These are phyloP conservation scores for Ploettnerulaceae sp. DNA, from an alignment of 2,329 filamentous ascomycete species.

Conservation along the genomic window DNA sequence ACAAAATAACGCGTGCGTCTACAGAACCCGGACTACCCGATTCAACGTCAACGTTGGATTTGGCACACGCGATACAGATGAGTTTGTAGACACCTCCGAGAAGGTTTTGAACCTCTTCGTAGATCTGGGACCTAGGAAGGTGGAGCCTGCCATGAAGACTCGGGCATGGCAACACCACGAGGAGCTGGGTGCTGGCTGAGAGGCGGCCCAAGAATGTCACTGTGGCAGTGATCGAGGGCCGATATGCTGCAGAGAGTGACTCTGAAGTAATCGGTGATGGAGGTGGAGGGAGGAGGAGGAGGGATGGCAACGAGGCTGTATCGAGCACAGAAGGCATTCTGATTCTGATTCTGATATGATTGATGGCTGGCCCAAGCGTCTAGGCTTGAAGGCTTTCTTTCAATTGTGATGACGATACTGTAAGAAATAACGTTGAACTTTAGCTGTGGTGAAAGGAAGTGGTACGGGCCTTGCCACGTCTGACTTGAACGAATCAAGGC, in stretches of 20 bases:
- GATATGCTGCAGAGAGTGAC: slow-evolving; percentile 55
- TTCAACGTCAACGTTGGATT: slow-evolving; percentile 50
- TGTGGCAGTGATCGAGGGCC: slow-evolving; percentile 50
- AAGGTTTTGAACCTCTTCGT: slow-evolving; percentile 65
- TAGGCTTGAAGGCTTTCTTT: too few relatives aligned
- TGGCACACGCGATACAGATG: slow-evolving; percentile 65
- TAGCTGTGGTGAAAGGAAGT: too few relatives aligned
- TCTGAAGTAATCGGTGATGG: slow-evolving; percentile 49
- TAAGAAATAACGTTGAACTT: too few relatives aligned
- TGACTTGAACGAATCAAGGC: too few relatives aligned
- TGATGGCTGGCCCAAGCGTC: neutral
- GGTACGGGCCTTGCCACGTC: too few relatives aligned
- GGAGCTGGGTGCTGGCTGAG: slow-evolving; percentile 28
- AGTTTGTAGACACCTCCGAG: slow-evolving; percentile 76
- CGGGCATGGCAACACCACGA: slow-evolving; percentile 57
- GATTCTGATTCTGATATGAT: neutral
- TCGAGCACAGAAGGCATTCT: neutral
- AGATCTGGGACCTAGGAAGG: slow-evolving; percentile 49
- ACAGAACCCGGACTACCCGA: slow-evolving; percentile 65
- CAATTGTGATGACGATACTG: neutral
- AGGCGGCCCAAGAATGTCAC: slow-evolving; percentile 45
- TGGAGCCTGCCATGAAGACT: slow-evolving; percentile 45
- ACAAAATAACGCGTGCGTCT: slow-evolving; percentile 68
- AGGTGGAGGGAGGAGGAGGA: slow-evolving; percentile 61
- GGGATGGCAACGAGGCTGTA: slow-evolving; percentile 38